Percentiles rank a stretch among this genome's conserved stretches.
Conservation (phyloP, 2,329 filamentous ascomycete species). For the Colletotrichum tropicale region DNA sequence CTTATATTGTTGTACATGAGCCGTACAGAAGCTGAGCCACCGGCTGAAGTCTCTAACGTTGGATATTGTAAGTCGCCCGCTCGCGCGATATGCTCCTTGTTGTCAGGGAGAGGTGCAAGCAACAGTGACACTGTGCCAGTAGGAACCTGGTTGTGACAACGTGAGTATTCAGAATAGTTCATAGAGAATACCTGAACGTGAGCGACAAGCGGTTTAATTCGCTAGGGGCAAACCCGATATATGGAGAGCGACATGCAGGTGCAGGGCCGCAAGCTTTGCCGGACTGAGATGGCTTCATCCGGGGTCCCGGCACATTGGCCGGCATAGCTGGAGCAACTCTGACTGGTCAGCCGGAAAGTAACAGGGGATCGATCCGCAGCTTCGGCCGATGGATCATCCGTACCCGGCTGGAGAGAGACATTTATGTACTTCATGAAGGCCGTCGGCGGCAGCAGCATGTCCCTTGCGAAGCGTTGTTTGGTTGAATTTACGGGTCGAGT, state of each 20-base stretch:
- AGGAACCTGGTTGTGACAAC: neutral
- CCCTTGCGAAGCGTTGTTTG: neutral
- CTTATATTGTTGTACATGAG: neutral
- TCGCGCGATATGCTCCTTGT: neutral
- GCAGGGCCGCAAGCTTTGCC: constrained; percentile 12
- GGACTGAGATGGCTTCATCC: neutral
- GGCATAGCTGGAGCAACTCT: neutral
- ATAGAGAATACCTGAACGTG: neutral
- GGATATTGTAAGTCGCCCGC: neutral
- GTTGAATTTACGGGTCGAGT: neutral
- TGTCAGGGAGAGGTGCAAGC: neutral
- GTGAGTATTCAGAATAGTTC: neutral
- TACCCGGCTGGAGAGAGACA: neutral
- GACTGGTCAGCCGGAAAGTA: neutral
- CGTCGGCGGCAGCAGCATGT: neutral
- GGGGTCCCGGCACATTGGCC: neutral
- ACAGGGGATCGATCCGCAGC: neutral
- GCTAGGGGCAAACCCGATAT: neutral
- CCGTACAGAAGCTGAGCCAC: neutral
- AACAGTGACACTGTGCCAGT: neutral
- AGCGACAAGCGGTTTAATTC: neutral
- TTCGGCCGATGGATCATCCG: neutral
- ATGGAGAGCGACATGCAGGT: neutral
- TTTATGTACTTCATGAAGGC: neutral
- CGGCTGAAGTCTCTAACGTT: neutral